A percentile compares a stretch with the other conserved stretches of the same genome.
These are phyloP conservation scores for Camelina sativa DNA, from an alignment of 345 rosid species.

Conservation along the genomic window DNA sequence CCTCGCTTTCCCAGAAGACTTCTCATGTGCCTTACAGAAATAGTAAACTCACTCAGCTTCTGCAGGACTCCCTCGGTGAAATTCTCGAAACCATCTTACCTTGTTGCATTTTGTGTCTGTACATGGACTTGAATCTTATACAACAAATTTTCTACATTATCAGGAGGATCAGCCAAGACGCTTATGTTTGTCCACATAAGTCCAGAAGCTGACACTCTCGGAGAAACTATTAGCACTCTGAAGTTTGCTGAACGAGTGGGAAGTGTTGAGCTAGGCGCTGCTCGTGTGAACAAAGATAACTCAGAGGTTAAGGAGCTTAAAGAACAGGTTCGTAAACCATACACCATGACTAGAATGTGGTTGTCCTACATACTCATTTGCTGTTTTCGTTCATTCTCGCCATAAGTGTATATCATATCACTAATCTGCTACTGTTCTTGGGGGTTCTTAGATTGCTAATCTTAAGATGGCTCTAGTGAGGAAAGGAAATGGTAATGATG, in stretches of 20 bases:
- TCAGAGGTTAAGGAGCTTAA: conserved; percentile 86
- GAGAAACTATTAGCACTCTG: conserved; percentile 89
- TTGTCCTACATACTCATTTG: neutral
- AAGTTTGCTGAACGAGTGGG: conserved; percentile 98
- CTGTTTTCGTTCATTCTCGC: conserved; percentile 1
- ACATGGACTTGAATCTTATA: conserved; percentile 4
- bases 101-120: neutral
- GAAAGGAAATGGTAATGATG: conserved; percentile 57
- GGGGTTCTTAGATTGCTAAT: conserved; percentile 61
- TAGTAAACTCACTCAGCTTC: conserved; percentile 94
- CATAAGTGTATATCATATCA: neutral
- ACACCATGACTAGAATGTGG: conserved; percentile 8
- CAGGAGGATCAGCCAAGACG: conserved; percentile 98
- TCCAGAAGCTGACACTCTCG: conserved; percentile 83
- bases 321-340: conserved; percentile 62
- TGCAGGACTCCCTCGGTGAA: conserved; percentile 95
- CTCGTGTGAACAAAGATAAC: conserved; percentile 81
- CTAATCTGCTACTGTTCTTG: neutral
- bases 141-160: conserved; percentile 17
- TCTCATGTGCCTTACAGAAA: conserved; percentile 91
- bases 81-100: conserved; percentile 30
- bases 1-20: conserved; percentile 86
- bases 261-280: conserved; percentile 93
- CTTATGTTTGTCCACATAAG: conserved; percentile 94
- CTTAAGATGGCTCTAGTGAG: conserved; percentile 74